These are phyloP conservation scores for Phytophthora constricta DNA, from an alignment of 352 stramenopile genomes.

Conservation along the genomic window DNA sequence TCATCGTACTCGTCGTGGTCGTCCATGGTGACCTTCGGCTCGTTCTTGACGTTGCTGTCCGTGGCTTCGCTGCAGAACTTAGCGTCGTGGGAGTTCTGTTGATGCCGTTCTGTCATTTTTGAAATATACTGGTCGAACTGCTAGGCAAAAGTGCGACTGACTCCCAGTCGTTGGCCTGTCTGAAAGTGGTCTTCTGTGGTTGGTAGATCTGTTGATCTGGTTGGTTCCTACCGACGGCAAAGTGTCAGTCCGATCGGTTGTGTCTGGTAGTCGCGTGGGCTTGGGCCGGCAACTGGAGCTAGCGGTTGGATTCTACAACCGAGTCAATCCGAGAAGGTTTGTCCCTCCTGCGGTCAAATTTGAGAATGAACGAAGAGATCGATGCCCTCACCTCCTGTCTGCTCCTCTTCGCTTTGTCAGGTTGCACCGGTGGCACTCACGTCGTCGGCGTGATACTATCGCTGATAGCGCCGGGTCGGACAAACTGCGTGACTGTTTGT, in stretches of 20 bases:
- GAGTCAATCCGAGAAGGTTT: constrained; percentile 11
- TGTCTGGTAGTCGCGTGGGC: constrained; percentile 22
- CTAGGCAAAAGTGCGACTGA: constrained; percentile 23
- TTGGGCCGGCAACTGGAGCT: constrained; percentile 15
- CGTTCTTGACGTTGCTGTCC: constrained; percentile 25
- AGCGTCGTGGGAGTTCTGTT: constrained; percentile 20
- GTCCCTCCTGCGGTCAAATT: constrained; percentile 32
- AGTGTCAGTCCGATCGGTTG: constrained; percentile 14
- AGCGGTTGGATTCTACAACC: constrained; percentile 25
- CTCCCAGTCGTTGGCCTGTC: constrained; percentile 26
- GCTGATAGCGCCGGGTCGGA: constrained; percentile 31
- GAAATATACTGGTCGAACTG: constrained; percentile 9
- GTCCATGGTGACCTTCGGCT: constrained; percentile 1
- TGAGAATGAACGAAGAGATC: constrained; percentile 41
- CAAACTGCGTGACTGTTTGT: constrained; percentile 33
- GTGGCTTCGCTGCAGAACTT: constrained; percentile 20
- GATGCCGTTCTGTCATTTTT: constrained; percentile 34
- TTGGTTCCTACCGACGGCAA: constrained; percentile 35
- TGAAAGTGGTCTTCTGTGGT: constrained; percentile 17
- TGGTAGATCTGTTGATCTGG: constrained; percentile 27
- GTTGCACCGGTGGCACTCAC: constrained; percentile 41
- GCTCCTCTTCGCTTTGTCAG: constrained; percentile 32
- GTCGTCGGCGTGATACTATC: constrained; percentile 40
- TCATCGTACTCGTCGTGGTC: constrained; percentile 29
- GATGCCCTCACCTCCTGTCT: constrained; percentile 17